Conservation (phyloP, 208 protist genomes). For the Lotmaria passim region DNA sequence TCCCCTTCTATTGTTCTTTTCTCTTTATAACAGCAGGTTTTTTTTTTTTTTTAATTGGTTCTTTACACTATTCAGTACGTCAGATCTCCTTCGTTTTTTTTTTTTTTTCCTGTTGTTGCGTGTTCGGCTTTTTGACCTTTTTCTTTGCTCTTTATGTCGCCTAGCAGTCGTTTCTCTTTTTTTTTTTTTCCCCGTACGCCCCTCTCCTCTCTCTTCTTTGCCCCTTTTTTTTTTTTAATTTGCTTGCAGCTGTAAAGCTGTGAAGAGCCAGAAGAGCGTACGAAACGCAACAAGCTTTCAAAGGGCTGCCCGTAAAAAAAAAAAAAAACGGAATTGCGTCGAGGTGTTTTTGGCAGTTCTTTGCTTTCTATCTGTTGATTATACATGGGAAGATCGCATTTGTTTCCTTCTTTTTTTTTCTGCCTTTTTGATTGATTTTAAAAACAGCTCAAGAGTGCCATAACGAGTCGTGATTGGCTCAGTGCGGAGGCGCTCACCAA, state of each 20-base stretch:
- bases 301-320: not conserved
- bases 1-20: slow-evolving; percentile 8
- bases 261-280: not conserved
- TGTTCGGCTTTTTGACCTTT: not conserved
- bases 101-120: not conserved
- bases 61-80: not conserved
- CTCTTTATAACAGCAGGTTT: slow-evolving; percentile 2
- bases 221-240: not conserved
- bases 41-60: not conserved
- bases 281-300: not conserved
- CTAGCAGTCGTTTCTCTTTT: not conserved
- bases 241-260: not conserved
- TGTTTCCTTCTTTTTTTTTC: slow-evolving; percentile 11
- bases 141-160: slow-evolving; percentile 7
- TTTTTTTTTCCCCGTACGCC: slow-evolving; percentile 1
- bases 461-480: slow-evolving; percentile 3
- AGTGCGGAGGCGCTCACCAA: slow-evolving; percentile 20
- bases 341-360: slow-evolving; percentile 6
- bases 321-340: not conserved
- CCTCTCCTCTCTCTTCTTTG: not conserved
- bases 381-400: not conserved
- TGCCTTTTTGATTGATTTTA: slow-evolving; percentile 7
- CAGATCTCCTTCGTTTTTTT: not conserved
- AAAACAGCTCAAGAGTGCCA: slow-evolving; percentile 20
- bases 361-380: slow-evolving; percentile 10